Evolutionary conservation across 2,329 filamentous ascomycete species (phyloP).

Genomic region (Aspergillus nomiae): DNA sequence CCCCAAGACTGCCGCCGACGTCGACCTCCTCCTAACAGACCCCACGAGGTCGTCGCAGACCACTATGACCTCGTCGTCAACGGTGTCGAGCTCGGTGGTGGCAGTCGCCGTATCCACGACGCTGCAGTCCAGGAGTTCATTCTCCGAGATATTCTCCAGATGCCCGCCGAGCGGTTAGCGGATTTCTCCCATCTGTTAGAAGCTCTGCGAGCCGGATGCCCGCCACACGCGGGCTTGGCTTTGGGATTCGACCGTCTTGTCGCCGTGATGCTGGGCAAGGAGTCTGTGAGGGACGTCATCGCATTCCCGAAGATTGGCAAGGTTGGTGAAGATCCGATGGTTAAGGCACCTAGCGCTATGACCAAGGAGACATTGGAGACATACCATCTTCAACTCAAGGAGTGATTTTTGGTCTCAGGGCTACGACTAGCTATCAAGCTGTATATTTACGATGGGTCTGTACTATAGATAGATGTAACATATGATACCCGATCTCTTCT

Average conservation of each 20-base stretch:
- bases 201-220: conserved; percentile 81
- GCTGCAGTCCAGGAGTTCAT: conserved; percentile 81
- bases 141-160: conserved; percentile 79
- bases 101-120: conserved; percentile 87
- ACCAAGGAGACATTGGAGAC: conserved; percentile 61
- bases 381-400: conserved; percentile 56
- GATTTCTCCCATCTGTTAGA: conserved; percentile 85
- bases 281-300: conserved; percentile 88
- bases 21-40: conserved; percentile 71
- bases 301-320: conserved; percentile 94
- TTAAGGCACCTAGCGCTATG: conserved; percentile 72
- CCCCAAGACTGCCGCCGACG: conserved; percentile 70
- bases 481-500: conserved; percentile 18
- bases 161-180: conserved; percentile 69
- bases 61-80: conserved; percentile 97
- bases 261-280: conserved; percentile 73
- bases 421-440: not conserved
- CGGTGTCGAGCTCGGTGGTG: conserved; percentile 89
- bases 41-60: conserved; percentile 76
- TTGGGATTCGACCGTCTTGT: conserved; percentile 88
- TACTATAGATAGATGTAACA: conserved; percentile 13
- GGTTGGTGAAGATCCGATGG: conserved; percentile 82
- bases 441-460: conserved; percentile 3
- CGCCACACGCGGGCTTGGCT: conserved; percentile 91
- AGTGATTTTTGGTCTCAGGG: conserved; percentile 4